Evolutionary conservation across 805 yeast species (phyloP).

Genomic region (Yarrowia sp.): DNA sequence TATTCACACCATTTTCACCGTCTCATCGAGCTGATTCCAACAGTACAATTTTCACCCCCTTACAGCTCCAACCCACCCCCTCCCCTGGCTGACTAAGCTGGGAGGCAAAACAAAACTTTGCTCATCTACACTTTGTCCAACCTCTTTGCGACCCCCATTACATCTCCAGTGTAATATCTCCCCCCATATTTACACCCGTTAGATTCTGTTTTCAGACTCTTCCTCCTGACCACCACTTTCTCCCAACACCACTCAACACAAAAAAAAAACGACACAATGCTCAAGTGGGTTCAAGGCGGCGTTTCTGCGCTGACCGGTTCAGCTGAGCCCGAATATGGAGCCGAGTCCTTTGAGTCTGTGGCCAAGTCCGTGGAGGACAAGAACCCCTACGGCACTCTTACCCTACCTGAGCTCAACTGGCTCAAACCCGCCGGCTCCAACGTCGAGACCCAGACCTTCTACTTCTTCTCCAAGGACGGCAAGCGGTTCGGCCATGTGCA

Average conservation of each 20-base stretch:
- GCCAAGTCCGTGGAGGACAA: conserved; percentile 55
- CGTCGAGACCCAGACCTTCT: conserved; percentile 94
- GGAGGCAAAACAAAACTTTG: conserved; percentile 17
- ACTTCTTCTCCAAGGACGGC: conserved; percentile 62
- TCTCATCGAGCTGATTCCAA: not conserved
- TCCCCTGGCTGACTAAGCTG: not conserved
- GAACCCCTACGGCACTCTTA: conserved; percentile 59
- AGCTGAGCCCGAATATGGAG: conserved; percentile 96
- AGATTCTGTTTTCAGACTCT: too few relatives aligned
- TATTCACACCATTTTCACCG: too few relatives aligned
- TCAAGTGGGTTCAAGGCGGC: conserved; percentile 59
- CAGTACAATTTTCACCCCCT: not conserved
- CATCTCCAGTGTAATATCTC: not conserved
- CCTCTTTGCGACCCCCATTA: too few relatives aligned
- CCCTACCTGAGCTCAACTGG: conserved; percentile 73
- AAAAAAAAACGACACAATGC: conserved; percentile 48
- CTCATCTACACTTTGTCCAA: not conserved
- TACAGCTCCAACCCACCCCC: too few relatives aligned
- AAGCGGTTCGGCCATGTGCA: conserved; percentile 87
- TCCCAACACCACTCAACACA: not conserved
- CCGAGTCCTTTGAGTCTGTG: conserved; percentile 86
- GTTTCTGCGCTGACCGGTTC: conserved; percentile 93
- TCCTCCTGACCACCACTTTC: not conserved
- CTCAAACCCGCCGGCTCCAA: conserved; percentile 71
- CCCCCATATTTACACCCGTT: too few relatives aligned